Evolutionary conservation across 345 rosid genomes (phyloP).

Genomic region (Streptanthus diversifolius): DNA sequence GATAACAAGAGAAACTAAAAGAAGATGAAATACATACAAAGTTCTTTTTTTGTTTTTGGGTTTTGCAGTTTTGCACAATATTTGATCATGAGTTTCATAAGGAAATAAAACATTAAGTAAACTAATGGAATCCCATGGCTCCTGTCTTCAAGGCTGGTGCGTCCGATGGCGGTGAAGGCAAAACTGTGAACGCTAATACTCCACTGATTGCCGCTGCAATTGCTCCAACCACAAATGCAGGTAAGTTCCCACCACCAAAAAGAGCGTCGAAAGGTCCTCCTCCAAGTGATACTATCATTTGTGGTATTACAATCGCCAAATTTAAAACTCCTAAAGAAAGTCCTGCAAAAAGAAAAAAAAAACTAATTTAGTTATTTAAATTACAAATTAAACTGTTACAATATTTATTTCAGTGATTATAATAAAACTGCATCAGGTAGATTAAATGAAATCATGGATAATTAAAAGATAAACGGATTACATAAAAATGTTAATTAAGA

Average conservation of each 20-base stretch:
- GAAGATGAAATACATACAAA: constrained; percentile 19
- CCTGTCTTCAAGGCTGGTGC: constrained; percentile 14
- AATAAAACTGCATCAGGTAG: neutral
- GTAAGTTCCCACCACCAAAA: constrained; percentile 23
- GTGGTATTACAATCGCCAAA: constrained; percentile 75
- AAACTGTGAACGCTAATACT: constrained; percentile 22
- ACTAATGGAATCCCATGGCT: constrained; percentile 28
- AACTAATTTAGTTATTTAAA: neutral
- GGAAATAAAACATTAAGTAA: neutral
- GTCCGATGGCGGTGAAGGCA: constrained; percentile 32
- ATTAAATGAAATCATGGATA: neutral
- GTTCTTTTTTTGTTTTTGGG: neutral
- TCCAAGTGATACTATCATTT: constrained; percentile 33
- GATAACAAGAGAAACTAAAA: neutral
- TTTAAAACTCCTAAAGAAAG: constrained; percentile 84
- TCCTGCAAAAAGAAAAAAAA: constrained; percentile 35
- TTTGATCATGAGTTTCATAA: constrained; percentile 11
- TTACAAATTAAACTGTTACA: neutral
- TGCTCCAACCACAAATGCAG: constrained; percentile 15
- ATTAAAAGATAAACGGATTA: neutral
- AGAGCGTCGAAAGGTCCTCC: neutral
- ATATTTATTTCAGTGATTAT: neutral
- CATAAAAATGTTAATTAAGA: neutral
- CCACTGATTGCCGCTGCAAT: constrained; percentile 25
- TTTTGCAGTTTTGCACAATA: constrained; percentile 13